Conservation (phyloP, 1,284 basidiomycete genomes). For the Neolentinus lepideus region DNA sequence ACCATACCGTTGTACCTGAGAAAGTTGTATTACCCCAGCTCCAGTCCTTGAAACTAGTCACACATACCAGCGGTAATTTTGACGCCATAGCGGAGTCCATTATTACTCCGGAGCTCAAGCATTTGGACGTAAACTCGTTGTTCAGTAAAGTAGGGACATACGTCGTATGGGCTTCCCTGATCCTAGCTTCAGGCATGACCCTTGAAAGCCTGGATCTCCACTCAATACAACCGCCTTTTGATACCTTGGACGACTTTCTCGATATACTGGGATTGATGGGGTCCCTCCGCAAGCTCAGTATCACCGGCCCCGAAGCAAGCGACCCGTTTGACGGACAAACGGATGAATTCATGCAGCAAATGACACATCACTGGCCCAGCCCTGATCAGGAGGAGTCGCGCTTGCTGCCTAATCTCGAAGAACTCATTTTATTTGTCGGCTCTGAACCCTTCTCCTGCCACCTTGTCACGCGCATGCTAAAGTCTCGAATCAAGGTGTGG, state of each 20-base stretch:
- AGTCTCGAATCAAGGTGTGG: background rate
- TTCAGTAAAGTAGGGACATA: background rate
- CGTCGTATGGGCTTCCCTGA: background rate
- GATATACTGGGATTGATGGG: background rate
- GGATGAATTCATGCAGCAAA: background rate
- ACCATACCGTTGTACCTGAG: background rate
- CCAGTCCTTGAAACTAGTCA: background rate
- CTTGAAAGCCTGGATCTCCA: background rate
- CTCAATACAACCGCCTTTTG: background rate
- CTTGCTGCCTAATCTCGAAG: background rate
- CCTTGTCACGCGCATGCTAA: background rate
- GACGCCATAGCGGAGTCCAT: background rate
- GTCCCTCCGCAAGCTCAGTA: background rate
- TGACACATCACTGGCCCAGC: background rate
- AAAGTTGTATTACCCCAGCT: background rate
- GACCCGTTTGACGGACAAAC: background rate
- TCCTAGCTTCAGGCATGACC: background rate
- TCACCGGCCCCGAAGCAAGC: background rate
- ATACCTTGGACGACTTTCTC: background rate
- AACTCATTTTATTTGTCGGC: background rate
- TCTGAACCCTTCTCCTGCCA: background rate
- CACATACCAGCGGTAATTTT: background rate
- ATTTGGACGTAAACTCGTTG: background rate
- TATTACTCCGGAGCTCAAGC: background rate
- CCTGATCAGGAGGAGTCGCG: background rate